phyloP scores from a whole-genome alignment of 257 asterid species.

The Galeopsis tetrahit region DNA sequence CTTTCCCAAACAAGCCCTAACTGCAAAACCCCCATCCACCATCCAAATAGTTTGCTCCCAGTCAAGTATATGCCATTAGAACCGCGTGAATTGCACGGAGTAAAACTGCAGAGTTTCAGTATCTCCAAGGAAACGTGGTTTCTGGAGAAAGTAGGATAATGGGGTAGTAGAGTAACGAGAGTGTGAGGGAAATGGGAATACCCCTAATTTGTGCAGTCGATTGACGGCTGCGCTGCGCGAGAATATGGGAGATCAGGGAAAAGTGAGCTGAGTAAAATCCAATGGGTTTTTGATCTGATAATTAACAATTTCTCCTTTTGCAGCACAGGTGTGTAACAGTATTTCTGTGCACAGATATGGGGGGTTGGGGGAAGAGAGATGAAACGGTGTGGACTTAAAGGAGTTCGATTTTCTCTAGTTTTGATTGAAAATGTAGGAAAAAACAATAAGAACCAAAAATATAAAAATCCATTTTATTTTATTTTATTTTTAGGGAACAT shows the following conservation, averaged over 20 bases:
- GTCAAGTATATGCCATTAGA: conserved; percentile 21
- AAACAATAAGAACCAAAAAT: not conserved
- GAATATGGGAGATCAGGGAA: conserved; percentile 37
- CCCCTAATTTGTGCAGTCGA: conserved; percentile 22
- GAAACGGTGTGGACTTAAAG: conserved; percentile 41
- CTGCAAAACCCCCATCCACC: conserved; percentile 52
- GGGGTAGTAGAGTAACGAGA: conserved; percentile 29
- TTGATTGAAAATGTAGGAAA: not conserved
- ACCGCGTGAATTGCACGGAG: conserved; percentile 35
- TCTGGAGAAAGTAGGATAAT: conserved; percentile 15
- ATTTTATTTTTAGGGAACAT: no score
- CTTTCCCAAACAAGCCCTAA: conserved; percentile 53
- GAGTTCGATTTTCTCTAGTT: conserved; percentile 32
- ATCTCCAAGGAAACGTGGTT: conserved; percentile 22
- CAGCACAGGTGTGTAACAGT: conserved; percentile 41
- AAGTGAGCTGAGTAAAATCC: conserved; percentile 34
- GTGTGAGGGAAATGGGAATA: conserved; percentile 19
- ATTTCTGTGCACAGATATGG: conserved; percentile 28
- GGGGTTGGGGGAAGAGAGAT: conserved; percentile 29
- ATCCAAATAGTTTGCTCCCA: conserved; percentile 31
- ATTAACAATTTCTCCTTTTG: conserved; percentile 36
- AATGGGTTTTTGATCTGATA: conserved; percentile 42
- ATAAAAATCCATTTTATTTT: no score
- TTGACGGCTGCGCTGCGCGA: conserved; percentile 32
- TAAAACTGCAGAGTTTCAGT: conserved; percentile 29